Evolutionary conservation across 2,329 filamentous ascomycete species (phyloP), one percentile per base, ranked within the genome.

Genomic region (Fusarium sp.): DNA sequence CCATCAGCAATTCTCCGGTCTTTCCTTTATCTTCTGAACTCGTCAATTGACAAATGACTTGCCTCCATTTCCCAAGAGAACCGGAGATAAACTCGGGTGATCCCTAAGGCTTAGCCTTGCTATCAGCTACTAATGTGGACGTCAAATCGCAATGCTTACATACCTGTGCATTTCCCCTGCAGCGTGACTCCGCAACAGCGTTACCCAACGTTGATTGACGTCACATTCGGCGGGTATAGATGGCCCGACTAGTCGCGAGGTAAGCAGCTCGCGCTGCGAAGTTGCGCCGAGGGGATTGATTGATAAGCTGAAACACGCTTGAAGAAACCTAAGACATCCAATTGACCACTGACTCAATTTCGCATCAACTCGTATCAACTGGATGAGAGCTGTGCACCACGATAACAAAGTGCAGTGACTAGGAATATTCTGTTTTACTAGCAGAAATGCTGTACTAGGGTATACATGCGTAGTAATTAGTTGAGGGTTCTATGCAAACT

Each of bases 221-320:
- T 23, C 28, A 15, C 26, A 38, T 58, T 15, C 6, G 30, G 26
- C 33, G 3, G 23, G 8, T 31, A 50, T 38, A 23, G 41, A 31
- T 58, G 23, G 7, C 40, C 59, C 61, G 61, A 44, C 8, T 4
- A 31, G 36, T 20, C 12, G 26, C 51, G 38, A 20, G 2, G 16
- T 44, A 15, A 42, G 37, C 20, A 26, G n/a, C 10, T 1, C 20
- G 16, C 51, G 60, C 50, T 40, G n/a, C 16, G 58, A 64, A 50
- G 61, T 63, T 64, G 5, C 28, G 28, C 61, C 61, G 61, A 64
- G 34, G 9, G 6, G 15, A 58, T 64, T 57, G 44, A 44, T 64
- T 57, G 44, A 44, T 64, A 38, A 64, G 57, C 41, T 20, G 6
- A 8, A 12, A 11, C 9, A 20, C 16, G 26, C 15, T 20, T 8